Percentiles rank a stretch among this genome's conserved stretches.
Evolutionary conservation across 257 asterid genomes (phyloP).

Genomic region (Rauvolfia tetraphylla): DNA sequence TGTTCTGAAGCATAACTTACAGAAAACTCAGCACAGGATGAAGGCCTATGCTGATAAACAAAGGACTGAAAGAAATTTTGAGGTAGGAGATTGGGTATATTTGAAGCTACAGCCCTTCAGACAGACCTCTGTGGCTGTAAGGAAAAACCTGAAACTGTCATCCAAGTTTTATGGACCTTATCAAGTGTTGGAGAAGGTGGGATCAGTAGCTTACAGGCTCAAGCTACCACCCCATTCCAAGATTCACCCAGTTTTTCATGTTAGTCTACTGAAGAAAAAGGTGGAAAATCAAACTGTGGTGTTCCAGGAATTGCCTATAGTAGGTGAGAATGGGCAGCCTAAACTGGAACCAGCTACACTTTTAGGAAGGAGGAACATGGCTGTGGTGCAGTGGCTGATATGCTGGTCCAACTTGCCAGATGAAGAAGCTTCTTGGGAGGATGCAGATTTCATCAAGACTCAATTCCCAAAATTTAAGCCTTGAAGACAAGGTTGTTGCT

Average conservation of each 20-base stretch:
- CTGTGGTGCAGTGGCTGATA: too few relatives aligned
- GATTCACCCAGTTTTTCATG: not conserved
- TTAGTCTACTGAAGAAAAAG: not conserved
- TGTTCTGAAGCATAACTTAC: too few relatives aligned
- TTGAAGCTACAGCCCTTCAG: not conserved
- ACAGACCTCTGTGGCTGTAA: not conserved
- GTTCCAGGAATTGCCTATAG: too few relatives aligned
- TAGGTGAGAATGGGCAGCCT: too few relatives aligned
- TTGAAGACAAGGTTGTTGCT: too few relatives aligned
- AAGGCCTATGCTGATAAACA: not conserved
- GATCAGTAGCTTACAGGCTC: not conserved
- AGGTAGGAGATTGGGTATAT: not conserved
- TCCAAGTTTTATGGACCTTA: not conserved
- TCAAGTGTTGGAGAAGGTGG: not conserved
- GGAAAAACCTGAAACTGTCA: not conserved
- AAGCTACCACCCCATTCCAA: not conserved
- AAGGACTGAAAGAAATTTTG: not conserved
- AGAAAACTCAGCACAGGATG: not conserved
- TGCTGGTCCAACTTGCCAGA: too few relatives aligned
- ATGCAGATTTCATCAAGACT: too few relatives aligned
- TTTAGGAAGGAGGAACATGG: too few relatives aligned
- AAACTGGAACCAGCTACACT: too few relatives aligned
- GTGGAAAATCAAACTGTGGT: not conserved
- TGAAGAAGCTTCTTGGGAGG: too few relatives aligned
- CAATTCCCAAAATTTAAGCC: too few relatives aligned